Percentiles rank a stretch among this genome's conserved stretches.
Conservation (phyloP, 306 rosid species). For the Cucumis hystrix region DNA sequence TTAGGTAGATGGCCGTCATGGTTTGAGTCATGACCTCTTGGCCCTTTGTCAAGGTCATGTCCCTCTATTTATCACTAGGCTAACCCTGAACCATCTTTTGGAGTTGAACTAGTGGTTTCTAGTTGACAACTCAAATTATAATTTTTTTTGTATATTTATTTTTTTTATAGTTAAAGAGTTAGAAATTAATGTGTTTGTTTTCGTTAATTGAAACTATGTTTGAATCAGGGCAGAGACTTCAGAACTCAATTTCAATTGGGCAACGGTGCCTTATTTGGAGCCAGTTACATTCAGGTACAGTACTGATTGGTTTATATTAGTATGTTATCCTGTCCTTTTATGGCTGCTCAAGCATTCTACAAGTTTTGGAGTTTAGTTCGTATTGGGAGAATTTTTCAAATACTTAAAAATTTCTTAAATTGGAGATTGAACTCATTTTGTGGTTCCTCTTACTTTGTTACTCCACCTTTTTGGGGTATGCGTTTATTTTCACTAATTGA, state of each 20-base stretch:
- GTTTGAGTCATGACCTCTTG: too few species aligned
- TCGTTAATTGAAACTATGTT: neutral
- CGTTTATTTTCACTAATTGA: neutral
- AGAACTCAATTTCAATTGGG: conserved; percentile 86
- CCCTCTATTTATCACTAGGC: too few species aligned
- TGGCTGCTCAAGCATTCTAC: neutral
- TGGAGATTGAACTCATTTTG: neutral
- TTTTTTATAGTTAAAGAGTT: neutral
- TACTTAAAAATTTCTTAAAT: neutral
- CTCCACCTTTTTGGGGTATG: neutral
- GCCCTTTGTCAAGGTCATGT: too few species aligned
- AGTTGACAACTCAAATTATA: neutral
- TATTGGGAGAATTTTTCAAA: neutral
- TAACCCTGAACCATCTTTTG: neutral
- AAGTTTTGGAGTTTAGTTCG: neutral
- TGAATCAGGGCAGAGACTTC: conserved; percentile 70
- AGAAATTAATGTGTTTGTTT: neutral
- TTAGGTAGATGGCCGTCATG: too few species aligned
- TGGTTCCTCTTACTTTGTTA: neutral
- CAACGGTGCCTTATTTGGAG: conserved; percentile 91
- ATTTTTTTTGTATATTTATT: too few species aligned
- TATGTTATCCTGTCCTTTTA: conserved; percentile 1
- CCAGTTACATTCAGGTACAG: conserved; percentile 86
- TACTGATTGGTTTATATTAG: neutral
- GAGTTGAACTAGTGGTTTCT: neutral